Percentiles rank a stretch among this genome's conserved stretches.
These are phyloP conservation scores for Plectosphaerella plurivora DNA, from an alignment of 2,329 filamentous ascomycete species.

Conservation along the genomic window DNA sequence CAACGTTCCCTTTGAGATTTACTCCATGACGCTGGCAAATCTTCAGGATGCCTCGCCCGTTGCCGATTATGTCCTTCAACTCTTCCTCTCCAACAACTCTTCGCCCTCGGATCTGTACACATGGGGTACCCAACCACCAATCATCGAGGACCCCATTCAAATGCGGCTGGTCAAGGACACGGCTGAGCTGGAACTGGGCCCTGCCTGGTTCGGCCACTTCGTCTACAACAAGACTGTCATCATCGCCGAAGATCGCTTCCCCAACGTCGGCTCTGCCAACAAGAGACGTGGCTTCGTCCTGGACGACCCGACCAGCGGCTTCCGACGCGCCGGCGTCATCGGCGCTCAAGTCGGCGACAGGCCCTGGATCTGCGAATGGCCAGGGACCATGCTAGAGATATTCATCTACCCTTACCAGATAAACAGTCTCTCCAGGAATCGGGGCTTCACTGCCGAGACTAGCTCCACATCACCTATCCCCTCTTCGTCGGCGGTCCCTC, in stretches of 20 bases:
- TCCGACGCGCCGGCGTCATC: slow-evolving; percentile 30
- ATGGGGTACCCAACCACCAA: slow-evolving; percentile 52
- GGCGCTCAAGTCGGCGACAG: slow-evolving; percentile 41
- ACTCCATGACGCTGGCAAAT: slow-evolving; percentile 35
- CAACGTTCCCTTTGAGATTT: slow-evolving; percentile 42
- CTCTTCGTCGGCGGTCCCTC: neutral
- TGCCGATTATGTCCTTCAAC: slow-evolving; percentile 34
- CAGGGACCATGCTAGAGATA: slow-evolving; percentile 48
- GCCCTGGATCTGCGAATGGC: slow-evolving; percentile 57
- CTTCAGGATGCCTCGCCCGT: slow-evolving; percentile 19
- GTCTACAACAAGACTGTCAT: slow-evolving; percentile 54
- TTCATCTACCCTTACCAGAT: slow-evolving; percentile 54
- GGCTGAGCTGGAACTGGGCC: slow-evolving; percentile 40
- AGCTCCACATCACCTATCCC: neutral
- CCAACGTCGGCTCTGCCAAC: slow-evolving; percentile 12
- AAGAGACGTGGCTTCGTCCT: slow-evolving; percentile 16
- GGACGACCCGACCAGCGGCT: slow-evolving; percentile 15
- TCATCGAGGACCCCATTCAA: slow-evolving; percentile 28
- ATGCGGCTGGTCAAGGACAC: slow-evolving; percentile 49
- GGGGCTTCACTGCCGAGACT: neutral
- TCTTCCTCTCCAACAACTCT: slow-evolving; percentile 33
- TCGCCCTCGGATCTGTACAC: slow-evolving; percentile 32
- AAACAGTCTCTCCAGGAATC: slow-evolving; percentile 26
- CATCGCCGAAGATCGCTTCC: slow-evolving; percentile 36
- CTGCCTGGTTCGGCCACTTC: slow-evolving; percentile 50